Percentiles rank a stretch among this genome's conserved stretches.
Evolutionary conservation across 768 basidiomycete genomes (phyloP).

Genomic region (Exsudoporus frostii): DNA sequence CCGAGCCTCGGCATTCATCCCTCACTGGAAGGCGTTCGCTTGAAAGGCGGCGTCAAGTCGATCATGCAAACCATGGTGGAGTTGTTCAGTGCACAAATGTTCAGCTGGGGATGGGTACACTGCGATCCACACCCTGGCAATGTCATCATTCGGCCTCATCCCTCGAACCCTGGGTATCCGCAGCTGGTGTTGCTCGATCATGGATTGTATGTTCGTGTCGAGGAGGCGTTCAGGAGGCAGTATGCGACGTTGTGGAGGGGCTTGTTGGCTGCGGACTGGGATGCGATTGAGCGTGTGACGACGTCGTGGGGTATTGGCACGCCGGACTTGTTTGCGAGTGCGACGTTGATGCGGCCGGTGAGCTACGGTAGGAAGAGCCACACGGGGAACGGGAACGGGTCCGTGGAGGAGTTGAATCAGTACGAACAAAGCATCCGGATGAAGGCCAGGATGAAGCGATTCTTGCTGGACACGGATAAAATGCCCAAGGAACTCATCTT

Average conservation of each 20-base stretch:
- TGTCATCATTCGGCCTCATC: constrained; percentile 60
- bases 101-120: constrained; percentile 88
- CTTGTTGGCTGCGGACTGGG: constrained; percentile 55
- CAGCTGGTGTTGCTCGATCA: constrained; percentile 89
- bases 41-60: constrained; percentile 58
- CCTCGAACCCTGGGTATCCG: constrained; percentile 29
- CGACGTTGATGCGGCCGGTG: constrained; percentile 65
- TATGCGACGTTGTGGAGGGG: constrained; percentile 79
- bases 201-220: constrained; percentile 78
- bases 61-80: constrained; percentile 88
- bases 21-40: constrained; percentile 20
- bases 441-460: constrained; percentile 64
- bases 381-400: neutral
- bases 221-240: constrained; percentile 64
- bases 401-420: constrained; percentile 42
- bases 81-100: constrained; percentile 86
- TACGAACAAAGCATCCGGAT: constrained; percentile 68
- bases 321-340: constrained; percentile 72
- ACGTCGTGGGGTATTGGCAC: constrained; percentile 64
- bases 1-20: neutral
- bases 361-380: constrained; percentile 27
- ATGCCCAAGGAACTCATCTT: constrained; percentile 79
- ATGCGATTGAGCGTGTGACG: constrained; percentile 49
- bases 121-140: constrained; percentile 80
- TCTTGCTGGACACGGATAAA: constrained; percentile 69